Percentiles rank a stretch among this genome's conserved stretches.
phyloP scores from a whole-genome alignment of 495 filamentous ascomycete genomes.

The Terfezia boudieri region DNA sequence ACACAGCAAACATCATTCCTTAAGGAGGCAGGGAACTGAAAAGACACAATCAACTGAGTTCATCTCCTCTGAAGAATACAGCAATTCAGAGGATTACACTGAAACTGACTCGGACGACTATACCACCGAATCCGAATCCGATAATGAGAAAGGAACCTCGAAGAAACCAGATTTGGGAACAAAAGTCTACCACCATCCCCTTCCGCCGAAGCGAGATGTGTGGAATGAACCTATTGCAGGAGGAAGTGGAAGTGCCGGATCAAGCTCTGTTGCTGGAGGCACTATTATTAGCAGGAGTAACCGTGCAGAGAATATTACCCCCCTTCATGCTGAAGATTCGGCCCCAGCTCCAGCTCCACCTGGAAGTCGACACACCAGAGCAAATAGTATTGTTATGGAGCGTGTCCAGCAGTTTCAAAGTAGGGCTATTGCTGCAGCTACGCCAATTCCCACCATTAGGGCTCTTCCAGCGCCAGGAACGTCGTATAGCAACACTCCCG shows the following conservation, averaged over 20 bases:
- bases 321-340: too few species aligned
- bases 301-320: too few species aligned
- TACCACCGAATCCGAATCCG: not conserved
- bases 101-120: conserved; percentile 12
- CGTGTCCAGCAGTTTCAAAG: too few species aligned
- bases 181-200: conserved; percentile 14
- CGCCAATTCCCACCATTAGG: too few species aligned
- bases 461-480: too few species aligned
- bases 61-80: conserved; percentile 5
- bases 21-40: not conserved
- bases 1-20: not conserved
- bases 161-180: conserved; percentile 14
- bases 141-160: conserved; percentile 7
- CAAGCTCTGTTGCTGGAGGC: too few species aligned
- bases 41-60: not conserved
- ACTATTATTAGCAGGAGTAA: too few species aligned
- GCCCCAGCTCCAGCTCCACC: too few species aligned
- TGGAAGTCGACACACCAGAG: too few species aligned
- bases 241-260: not conserved
- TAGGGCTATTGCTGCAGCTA: too few species aligned
- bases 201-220: not conserved
- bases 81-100: conserved; percentile 6
- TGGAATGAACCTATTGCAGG: not conserved
- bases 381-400: too few species aligned
- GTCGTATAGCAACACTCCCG: too few species aligned